These are phyloP conservation scores for Cercospora janseana DNA, from an alignment of 2,329 filamentous ascomycete genomes.

Conservation along the genomic window DNA sequence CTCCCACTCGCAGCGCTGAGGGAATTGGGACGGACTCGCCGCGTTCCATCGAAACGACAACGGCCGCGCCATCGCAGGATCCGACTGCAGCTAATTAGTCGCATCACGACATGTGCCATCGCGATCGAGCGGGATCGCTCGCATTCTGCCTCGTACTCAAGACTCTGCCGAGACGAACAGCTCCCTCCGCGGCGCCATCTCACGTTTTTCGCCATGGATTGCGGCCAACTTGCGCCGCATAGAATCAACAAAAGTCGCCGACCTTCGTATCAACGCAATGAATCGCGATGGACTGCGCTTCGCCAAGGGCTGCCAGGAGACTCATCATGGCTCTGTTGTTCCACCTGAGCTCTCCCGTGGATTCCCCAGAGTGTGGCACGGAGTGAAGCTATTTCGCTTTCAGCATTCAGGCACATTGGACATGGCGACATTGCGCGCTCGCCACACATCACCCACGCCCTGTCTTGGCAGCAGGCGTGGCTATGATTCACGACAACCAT, in stretches of 20 bases:
- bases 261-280: not conserved
- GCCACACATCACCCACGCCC: not conserved
- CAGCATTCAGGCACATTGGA: too few species aligned
- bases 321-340: not conserved
- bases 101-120: slow-evolving; percentile 8
- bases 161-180: not conserved
- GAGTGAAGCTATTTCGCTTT: not conserved
- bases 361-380: too few species aligned
- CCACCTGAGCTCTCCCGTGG: not conserved
- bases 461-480: not conserved
- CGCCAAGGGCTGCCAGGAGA: not conserved
- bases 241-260: not conserved
- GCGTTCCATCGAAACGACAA: too few species aligned
- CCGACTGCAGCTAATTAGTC: not conserved
- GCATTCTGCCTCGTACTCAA: not conserved
- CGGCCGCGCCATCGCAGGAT: too few species aligned
- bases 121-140: slow-evolving; percentile 1
- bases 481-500: slow-evolving; percentile 3
- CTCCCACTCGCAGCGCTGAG: too few species aligned
- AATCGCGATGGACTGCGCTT: not conserved
- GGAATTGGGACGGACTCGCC: too few species aligned
- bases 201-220: too few species aligned
- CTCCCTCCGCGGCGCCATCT: slow-evolving; percentile 8
- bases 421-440: too few species aligned
- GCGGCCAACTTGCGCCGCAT: slow-evolving; percentile 5